phyloP scores from a whole-genome alignment of 352 stramenopile genomes.

The Paralagenidium karlingii region DNA sequence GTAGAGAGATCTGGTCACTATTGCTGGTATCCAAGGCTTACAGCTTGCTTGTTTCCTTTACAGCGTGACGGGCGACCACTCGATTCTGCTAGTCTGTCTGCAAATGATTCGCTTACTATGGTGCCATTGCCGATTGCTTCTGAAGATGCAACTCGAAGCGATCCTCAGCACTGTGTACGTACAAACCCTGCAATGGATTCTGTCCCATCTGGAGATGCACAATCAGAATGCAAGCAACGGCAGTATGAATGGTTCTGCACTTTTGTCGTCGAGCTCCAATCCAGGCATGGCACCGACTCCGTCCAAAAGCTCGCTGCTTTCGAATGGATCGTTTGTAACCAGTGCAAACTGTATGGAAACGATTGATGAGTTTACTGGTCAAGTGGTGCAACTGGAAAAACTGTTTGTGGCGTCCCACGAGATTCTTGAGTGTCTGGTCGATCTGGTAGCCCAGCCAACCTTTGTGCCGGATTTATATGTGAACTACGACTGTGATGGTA shows the following conservation, averaged over 20 bases:
- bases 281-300: no score
- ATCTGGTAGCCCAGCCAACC: slow-evolving; percentile 92
- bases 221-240: not conserved
- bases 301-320: no score
- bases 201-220: slow-evolving; percentile 40
- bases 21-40: no score
- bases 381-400: slow-evolving; percentile 29
- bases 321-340: no score
- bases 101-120: slow-evolving; percentile 57
- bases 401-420: slow-evolving; percentile 60
- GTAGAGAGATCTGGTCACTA: no score
- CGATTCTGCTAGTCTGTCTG: slow-evolving; percentile 5
- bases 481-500: slow-evolving; percentile 98
- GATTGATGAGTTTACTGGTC: slow-evolving; percentile 47
- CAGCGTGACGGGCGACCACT: no score
- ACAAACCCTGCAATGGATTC: slow-evolving; percentile 52
- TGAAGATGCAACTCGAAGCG: slow-evolving; percentile 76
- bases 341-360: no score
- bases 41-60: no score
- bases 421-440: slow-evolving; percentile 87
- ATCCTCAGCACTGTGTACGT: slow-evolving; percentile 60
- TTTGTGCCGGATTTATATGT: slow-evolving; percentile 96
- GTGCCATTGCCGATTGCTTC: slow-evolving; percentile 44
- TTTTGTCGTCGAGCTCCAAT: not conserved
- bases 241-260: not conserved